Percentiles rank a stretch among this genome's conserved stretches.
These are phyloP conservation scores for Lachancea quebecensis DNA, from an alignment of 805 yeast genomes.

Conservation along the genomic window DNA sequence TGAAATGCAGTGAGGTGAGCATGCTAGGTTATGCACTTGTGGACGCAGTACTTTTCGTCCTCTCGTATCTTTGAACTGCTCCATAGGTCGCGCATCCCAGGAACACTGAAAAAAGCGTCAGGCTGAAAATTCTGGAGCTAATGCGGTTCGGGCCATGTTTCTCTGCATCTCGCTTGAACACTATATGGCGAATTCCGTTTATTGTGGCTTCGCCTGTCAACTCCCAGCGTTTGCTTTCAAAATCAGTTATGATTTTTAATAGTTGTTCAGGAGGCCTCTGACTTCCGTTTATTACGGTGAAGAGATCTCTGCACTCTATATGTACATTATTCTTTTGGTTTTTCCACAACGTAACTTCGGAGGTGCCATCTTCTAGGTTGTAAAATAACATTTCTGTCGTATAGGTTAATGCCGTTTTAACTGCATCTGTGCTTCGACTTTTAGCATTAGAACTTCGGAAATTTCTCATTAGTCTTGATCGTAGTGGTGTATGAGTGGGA, in stretches of 20 bases:
- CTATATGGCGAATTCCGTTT: constrained; percentile 15
- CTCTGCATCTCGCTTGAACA: constrained; percentile 14
- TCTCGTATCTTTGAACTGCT: not conserved
- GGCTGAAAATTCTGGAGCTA: not conserved
- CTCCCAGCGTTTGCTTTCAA: constrained; percentile 23
- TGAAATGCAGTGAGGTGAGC: constrained; percentile 15
- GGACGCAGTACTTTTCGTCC: not conserved
- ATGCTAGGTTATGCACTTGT: not conserved
- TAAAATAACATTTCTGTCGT: constrained; percentile 8
- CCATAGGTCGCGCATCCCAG: not conserved
- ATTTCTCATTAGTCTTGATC: not conserved
- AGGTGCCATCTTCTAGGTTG: constrained; percentile 11
- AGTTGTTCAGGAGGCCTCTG: constrained; percentile 22
- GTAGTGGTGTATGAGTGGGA: not conserved
- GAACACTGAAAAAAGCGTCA: not conserved
- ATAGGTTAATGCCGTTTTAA: not conserved
- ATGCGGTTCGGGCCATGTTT: not conserved
- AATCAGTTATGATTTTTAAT: constrained; percentile 14
- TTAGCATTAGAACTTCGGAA: not conserved
- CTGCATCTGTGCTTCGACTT: not conserved
- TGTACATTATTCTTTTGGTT: constrained; percentile 14
- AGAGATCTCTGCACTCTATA: constrained; percentile 21
- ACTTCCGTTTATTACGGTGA: constrained; percentile 23
- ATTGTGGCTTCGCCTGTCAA: constrained; percentile 20
- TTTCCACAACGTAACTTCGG: constrained; percentile 6